These are phyloP conservation scores for Pholiota conissans DNA, from an alignment of 768 basidiomycete genomes.

Conservation along the genomic window DNA sequence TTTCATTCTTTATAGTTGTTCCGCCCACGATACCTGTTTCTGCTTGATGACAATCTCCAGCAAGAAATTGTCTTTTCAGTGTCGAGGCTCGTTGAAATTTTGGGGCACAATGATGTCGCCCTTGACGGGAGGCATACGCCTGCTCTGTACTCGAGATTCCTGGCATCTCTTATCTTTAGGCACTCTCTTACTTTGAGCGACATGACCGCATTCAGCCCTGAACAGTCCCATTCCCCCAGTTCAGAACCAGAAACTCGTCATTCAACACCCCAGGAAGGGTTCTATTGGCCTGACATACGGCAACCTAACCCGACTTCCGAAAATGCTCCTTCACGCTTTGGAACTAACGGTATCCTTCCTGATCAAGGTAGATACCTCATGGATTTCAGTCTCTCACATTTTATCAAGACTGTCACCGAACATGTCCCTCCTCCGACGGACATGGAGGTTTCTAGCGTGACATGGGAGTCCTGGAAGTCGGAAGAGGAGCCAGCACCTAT, in stretches of 20 bases:
- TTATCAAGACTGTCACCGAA: slow-evolving; percentile 36
- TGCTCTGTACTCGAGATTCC: slow-evolving; percentile 56
- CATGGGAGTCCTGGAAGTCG: slow-evolving; percentile 14
- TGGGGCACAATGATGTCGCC: slow-evolving; percentile 50
- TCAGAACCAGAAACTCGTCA: slow-evolving; percentile 10
- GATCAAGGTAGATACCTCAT: slow-evolving; percentile 33
- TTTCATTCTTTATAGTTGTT: slow-evolving; percentile 37
- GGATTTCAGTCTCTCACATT: slow-evolving; percentile 50
- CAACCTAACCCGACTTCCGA: slow-evolving; percentile 11
- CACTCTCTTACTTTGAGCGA: slow-evolving; percentile 20
- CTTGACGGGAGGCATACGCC: slow-evolving; percentile 58
- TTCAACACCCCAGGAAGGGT: slow-evolving; percentile 28
- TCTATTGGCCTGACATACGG: slow-evolving; percentile 46
- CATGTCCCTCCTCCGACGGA: slow-evolving; percentile 17
- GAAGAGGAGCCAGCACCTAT: slow-evolving; percentile 3
- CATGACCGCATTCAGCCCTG: slow-evolving; percentile 1
- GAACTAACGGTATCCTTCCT: neutral
- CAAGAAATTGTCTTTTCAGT: slow-evolving; percentile 44
- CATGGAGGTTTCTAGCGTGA: slow-evolving; percentile 2
- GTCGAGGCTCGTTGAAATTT: slow-evolving; percentile 40
- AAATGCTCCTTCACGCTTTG: neutral
- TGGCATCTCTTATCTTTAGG: slow-evolving; percentile 46
- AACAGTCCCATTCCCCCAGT: neutral
- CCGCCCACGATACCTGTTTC: slow-evolving; percentile 45
- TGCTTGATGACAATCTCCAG: slow-evolving; percentile 40